Base-by-base conservation (phyloP, 331 rosid species). In the Pyrus hybrid region DNA sequence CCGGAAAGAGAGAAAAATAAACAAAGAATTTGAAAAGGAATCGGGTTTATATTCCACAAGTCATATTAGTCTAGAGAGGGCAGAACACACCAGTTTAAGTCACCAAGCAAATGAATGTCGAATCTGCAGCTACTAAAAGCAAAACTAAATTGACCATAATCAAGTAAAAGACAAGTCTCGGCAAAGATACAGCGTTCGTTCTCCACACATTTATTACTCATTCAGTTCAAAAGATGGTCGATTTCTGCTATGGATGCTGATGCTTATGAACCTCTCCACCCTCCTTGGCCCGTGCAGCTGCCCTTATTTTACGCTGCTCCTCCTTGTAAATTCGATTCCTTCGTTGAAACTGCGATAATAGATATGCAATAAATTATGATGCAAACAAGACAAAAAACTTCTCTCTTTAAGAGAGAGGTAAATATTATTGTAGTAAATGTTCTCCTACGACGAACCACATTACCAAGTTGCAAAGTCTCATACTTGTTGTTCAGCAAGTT, bases 271-370 rank as follows among this genome's bases (percentile, higher is more conserved):
- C 86, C 69, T 64, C 85, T 69, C 81, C 91, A 67, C 89, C 93
- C 73, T 84, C 91, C 64, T 82, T 78, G 71, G 74, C 90, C 82
- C 83, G 80, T 35, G 87, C 73, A 68, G 93, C 97, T 60, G 97
- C 99, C 80, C 97, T 87, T 69, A 94, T 60, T 78, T 92, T 89
- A 64, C 97, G 97, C 82, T 92, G 97, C 84, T 94, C 97, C 85
- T 94, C 99, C 91, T 90, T 90, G 79, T 90, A 94, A 72, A 92
- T 83, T 49, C 99, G 91, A 82, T 94, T 94, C 77, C 97, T 87
- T 70, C 99, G 86, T 86, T 82, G 92, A 78, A 88, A 94, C 99
- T 92, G 89, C 77, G 73, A 67, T 43, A 80, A 63, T 57, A 60
- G 35, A 76, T 47, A 45, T 32, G 5, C 26, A 12, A 58, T 8